Conservation (phyloP, 768 basidiomycete genomes). For the Calocybe cyanea region DNA sequence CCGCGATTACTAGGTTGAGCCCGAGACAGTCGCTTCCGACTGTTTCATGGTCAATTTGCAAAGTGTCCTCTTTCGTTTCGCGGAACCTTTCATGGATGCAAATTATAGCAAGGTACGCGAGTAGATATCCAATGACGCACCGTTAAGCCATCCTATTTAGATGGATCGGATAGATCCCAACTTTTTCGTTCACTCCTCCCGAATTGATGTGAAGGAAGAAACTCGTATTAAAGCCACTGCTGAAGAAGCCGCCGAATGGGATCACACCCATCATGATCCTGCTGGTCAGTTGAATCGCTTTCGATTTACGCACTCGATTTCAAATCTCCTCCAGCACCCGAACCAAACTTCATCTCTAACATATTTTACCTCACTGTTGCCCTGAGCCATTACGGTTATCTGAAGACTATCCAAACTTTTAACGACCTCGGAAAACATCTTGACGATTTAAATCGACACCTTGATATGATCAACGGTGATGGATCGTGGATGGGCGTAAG, state of each 20-base stretch:
- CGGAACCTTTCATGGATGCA: slow-evolving; percentile 94
- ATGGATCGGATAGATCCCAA: slow-evolving; percentile 88
- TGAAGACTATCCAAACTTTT: slow-evolving; percentile 74
- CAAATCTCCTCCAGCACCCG: slow-evolving; percentile 35
- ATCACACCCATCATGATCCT: slow-evolving; percentile 40
- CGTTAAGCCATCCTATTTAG: slow-evolving; percentile 30
- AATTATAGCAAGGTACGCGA: slow-evolving; percentile 73
- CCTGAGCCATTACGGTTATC: slow-evolving; percentile 85
- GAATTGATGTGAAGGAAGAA: slow-evolving; percentile 81
- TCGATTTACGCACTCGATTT: background rate
- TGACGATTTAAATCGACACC: slow-evolving; percentile 72
- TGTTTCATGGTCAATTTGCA: slow-evolving; percentile 92
- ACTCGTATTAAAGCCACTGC: slow-evolving; percentile 92
- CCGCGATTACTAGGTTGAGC: slow-evolving; percentile 58
- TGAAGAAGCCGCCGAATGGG: slow-evolving; percentile 80
- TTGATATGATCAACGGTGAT: slow-evolving; percentile 73
- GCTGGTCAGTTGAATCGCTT: slow-evolving; percentile 32
- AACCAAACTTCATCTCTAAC: slow-evolving; percentile 92
- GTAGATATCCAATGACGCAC: background rate
- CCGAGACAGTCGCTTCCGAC: slow-evolving; percentile 82
- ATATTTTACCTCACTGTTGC: slow-evolving; percentile 88
- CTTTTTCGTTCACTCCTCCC: slow-evolving; percentile 69
- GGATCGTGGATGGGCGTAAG: slow-evolving; percentile 81
- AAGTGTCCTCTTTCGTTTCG: slow-evolving; percentile 75
- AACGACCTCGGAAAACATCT: slow-evolving; percentile 70